Conservation (phyloP, 805 yeast genomes). For the Candida taoyuanica region DNA sequence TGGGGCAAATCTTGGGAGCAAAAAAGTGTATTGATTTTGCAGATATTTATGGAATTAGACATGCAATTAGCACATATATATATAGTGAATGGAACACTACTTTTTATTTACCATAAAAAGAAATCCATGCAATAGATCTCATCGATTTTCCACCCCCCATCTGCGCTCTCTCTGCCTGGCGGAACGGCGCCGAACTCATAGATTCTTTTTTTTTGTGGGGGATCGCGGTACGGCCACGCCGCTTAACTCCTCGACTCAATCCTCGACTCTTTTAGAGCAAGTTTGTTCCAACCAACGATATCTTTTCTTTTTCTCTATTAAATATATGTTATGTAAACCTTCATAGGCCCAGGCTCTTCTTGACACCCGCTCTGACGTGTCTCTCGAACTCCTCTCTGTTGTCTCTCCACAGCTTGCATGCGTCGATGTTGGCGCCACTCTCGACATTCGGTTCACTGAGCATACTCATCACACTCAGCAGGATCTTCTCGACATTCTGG, state of each 20-base stretch:
- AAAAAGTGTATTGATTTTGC: too few relatives aligned
- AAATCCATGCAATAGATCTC: too few relatives aligned
- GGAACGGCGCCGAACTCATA: not conserved
- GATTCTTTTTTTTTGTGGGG: constrained; percentile 1
- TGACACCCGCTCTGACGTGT: constrained; percentile 63
- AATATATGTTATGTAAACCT: too few relatives aligned
- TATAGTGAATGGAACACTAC: too few relatives aligned
- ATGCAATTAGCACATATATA: too few relatives aligned
- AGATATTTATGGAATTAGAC: too few relatives aligned
- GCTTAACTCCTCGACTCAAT: not conserved
- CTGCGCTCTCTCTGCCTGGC: too few relatives aligned
- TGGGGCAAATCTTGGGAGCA: too few relatives aligned
- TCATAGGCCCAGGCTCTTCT: constrained; percentile 65
- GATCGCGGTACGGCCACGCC: not conserved
- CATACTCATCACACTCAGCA: constrained; percentile 92
- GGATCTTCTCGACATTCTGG: constrained; percentile 94
- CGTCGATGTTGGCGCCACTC: constrained; percentile 87
- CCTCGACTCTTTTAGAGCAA: too few relatives aligned
- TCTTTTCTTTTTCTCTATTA: too few relatives aligned
- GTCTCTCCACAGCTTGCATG: constrained; percentile 86
- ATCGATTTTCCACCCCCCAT: too few relatives aligned
- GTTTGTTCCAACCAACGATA: too few relatives aligned
- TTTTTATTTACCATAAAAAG: not conserved
- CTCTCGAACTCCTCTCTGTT: constrained; percentile 61
- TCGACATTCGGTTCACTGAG: constrained; percentile 95